These are phyloP conservation scores for Aquilaria agallochum DNA, from an alignment of 441 rosid genomes.

Conservation along the genomic window DNA sequence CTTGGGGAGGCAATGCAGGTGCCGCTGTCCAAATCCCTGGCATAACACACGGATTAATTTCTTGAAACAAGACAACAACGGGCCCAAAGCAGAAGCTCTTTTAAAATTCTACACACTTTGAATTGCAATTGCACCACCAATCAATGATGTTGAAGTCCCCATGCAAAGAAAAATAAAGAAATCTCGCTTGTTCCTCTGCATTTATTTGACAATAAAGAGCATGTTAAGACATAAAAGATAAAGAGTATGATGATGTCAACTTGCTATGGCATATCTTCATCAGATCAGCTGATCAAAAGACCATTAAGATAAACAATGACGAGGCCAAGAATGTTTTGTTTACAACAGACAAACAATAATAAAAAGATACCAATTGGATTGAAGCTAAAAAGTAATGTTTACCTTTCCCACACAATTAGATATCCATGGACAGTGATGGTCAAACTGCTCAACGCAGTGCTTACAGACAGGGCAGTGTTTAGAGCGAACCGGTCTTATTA, in stretches of 20 bases:
- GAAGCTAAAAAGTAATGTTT: constrained; percentile 2
- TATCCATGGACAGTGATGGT: constrained; percentile 99
- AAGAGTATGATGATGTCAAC: no score
- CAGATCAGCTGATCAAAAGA: no score
- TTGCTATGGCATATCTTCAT: no score
- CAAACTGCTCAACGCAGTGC: constrained; percentile 89
- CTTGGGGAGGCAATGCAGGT: constrained; percentile 27
- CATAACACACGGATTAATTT: constrained; percentile 11
- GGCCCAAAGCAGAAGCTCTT: neutral
- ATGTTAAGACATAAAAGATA: no score
- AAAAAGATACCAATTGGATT: neutral
- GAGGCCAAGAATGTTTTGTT: no score
- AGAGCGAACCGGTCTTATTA: constrained; percentile 90
- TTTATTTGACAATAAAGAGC: no score
- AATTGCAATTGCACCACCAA: constrained; percentile 46
- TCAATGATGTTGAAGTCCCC: constrained; percentile 50
- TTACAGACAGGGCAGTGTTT: constrained; percentile 91
- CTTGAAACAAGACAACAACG: neutral
- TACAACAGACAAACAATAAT: no score
- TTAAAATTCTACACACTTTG: constrained; percentile 46
- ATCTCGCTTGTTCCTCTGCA: constrained; percentile 83
- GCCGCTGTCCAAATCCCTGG: constrained; percentile 61
- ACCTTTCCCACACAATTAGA: constrained; percentile 99
- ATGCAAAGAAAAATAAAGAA: constrained; percentile 67
- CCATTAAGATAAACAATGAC: no score